Evolutionary conservation across 1,284 basidiomycete species (phyloP).

Genomic region (Leccinum pachyderme): DNA sequence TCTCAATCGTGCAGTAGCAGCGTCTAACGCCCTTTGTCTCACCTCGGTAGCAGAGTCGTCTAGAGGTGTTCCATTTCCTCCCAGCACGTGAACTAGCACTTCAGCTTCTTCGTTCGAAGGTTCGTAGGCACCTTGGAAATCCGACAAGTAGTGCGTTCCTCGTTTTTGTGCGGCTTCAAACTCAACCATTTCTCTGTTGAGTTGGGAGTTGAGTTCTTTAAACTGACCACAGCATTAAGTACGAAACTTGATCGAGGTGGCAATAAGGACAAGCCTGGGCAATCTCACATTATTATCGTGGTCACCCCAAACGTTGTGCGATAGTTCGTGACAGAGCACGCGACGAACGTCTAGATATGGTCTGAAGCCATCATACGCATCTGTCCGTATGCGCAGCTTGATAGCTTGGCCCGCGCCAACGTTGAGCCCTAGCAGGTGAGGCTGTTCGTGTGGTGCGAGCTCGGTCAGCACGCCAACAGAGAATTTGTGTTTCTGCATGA

Average conservation of each 20-base stretch:
- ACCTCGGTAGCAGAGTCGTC: conserved; percentile 55
- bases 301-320: conserved; percentile 70
- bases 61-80: conserved; percentile 34
- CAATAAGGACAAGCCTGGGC: neutral
- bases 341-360: conserved; percentile 61
- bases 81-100: conserved; percentile 46
- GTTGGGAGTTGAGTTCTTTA: conserved; percentile 71
- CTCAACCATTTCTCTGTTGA: conserved; percentile 69
- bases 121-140: conserved; percentile 44
- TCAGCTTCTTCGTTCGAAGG: conserved; percentile 56
- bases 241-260: neutral
- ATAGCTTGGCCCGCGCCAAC: conserved; percentile 61
- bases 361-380: conserved; percentile 69
- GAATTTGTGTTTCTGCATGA: conserved; percentile 69
- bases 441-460: conserved; percentile 73
- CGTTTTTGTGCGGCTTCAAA: conserved; percentile 54
- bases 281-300: conserved; percentile 68
- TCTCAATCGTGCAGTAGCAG: conserved; percentile 55
- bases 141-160: conserved; percentile 55
- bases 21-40: conserved; percentile 51
- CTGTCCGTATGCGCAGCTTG: conserved; percentile 65
- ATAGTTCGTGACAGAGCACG: conserved; percentile 73
- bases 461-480: conserved; percentile 68
- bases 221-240: conserved; percentile 43
- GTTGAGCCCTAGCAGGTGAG: conserved; percentile 70